A percentile compares a stretch with the other conserved stretches of the same genome.
phyloP scores from a whole-genome alignment of 1,284 basidiomycete species.

The Mycosarcoma maydis region DNA sequence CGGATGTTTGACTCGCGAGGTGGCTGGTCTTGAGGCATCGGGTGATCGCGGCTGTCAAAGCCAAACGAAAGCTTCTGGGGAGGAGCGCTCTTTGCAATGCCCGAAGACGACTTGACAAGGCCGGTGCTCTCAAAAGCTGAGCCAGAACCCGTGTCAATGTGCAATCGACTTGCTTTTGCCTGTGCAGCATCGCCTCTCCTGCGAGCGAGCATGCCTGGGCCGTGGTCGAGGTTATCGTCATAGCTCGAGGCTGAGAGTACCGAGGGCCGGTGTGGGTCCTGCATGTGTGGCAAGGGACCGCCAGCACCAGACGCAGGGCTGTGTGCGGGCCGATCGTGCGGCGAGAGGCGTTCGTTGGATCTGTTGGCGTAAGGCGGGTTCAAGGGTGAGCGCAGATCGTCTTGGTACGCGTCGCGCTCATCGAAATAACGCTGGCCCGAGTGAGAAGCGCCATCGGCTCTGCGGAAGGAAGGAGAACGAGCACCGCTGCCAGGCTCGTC shows the following conservation, averaged over 20 bases:
- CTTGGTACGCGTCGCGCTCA: conserved; percentile 33
- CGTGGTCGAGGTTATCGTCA: conserved; percentile 37
- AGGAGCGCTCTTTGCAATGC: conserved; percentile 58
- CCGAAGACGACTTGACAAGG: conserved; percentile 8
- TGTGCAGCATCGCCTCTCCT: conserved; percentile 60
- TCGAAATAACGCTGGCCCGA: conserved; percentile 33
- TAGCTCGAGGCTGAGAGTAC: conserved; percentile 30
- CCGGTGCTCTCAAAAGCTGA: conserved; percentile 17
- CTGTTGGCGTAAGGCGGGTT: conserved; percentile 26
- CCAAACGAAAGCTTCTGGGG: conserved; percentile 60
- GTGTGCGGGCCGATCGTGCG: conserved; percentile 23
- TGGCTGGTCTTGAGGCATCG: conserved; percentile 31
- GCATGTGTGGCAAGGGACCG: conserved; percentile 39
- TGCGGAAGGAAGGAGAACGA: conserved; percentile 37
- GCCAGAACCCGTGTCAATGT: conserved; percentile 50
- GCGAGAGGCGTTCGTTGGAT: conserved; percentile 33
- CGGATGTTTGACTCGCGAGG: conserved; percentile 15
- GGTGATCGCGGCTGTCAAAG: conserved; percentile 28
- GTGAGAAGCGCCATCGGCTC: conserved; percentile 23
- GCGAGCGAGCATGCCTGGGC: conserved; percentile 50
- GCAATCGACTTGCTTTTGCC: conserved; percentile 58
- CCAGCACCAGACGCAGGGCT: conserved; percentile 28
- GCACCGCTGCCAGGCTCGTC: conserved; percentile 21
- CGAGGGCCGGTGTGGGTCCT: conserved; percentile 35
- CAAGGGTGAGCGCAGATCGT: conserved; percentile 34